Evolutionary conservation across 805 yeast species (phyloP).

Genomic region (Ogataea ganodermae): DNA sequence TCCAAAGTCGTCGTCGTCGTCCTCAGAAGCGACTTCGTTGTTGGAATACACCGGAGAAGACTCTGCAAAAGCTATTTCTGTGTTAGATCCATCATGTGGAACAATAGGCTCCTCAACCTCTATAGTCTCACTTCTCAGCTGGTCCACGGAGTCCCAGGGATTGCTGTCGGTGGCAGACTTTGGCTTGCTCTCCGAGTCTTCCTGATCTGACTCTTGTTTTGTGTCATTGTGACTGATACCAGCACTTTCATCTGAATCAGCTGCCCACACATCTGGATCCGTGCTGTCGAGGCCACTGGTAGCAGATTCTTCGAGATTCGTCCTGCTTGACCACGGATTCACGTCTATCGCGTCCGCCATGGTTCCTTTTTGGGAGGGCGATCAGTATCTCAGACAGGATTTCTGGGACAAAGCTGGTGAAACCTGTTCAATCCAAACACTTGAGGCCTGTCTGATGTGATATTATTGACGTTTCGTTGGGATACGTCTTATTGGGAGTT

Average conservation of each 20-base stretch:
- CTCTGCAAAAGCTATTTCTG: too few species aligned
- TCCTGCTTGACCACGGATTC: conserved; percentile 19
- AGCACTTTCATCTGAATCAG: neutral
- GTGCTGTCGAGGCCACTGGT: neutral
- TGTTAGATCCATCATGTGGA: too few species aligned
- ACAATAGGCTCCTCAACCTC: too few species aligned
- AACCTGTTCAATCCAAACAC: too few species aligned
- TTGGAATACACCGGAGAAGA: too few species aligned
- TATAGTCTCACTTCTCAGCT: neutral
- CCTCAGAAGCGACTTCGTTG: neutral
- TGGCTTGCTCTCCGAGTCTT: neutral
- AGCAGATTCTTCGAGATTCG: neutral
- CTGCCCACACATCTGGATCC: too few species aligned
- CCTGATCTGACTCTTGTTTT: neutral
- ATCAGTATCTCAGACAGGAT: neutral
- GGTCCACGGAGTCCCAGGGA: conserved; percentile 5
- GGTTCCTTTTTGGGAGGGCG: neutral
- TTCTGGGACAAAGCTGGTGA: too few species aligned
- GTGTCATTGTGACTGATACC: too few species aligned
- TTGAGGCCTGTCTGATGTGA: too few species aligned
- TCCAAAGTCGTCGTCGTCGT: conserved; percentile 29
- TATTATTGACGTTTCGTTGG: too few species aligned
- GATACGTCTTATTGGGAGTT: neutral
- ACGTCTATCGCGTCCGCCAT: conserved; percentile 5
- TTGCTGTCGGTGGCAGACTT: neutral